These are phyloP conservation scores for Phytophthora citricola DNA, from an alignment of 352 stramenopile species.

Conservation along the genomic window DNA sequence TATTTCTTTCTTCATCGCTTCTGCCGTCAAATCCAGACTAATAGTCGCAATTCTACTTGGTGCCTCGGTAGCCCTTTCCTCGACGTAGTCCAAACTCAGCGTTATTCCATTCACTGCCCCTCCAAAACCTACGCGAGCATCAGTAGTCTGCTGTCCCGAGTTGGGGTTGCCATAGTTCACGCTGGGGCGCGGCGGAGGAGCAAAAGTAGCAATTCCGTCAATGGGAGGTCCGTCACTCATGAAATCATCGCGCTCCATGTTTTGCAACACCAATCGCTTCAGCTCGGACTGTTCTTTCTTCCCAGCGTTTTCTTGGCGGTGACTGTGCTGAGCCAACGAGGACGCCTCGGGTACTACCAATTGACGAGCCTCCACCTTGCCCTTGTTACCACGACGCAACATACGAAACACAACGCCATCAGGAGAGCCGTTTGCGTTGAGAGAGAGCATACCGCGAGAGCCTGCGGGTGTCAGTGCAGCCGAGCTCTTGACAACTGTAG, in stretches of 20 bases:
- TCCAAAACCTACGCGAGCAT: constrained; percentile 61
- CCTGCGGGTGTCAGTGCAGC: constrained; percentile 25
- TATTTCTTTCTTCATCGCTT: too few relatives aligned
- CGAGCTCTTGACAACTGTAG: constrained; percentile 76
- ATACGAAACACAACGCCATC: constrained; percentile 93
- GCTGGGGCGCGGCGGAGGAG: constrained; percentile 30
- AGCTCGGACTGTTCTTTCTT: constrained; percentile 90
- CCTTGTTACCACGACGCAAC: constrained; percentile 96
- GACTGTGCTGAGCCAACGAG: constrained; percentile 92
- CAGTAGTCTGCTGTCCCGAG: constrained; percentile 25
- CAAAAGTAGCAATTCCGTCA: constrained; percentile 29
- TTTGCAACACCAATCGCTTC: constrained; percentile 88
- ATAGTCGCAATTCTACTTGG: constrained; percentile 42
- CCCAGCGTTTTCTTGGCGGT: constrained; percentile 85
- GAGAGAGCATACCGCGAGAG: constrained; percentile 23
- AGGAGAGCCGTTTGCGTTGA: constrained; percentile 35
- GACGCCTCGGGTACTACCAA: constrained; percentile 94
- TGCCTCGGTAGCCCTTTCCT: constrained; percentile 68
- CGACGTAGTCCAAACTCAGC: constrained; percentile 81
- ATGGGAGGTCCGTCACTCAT: constrained; percentile 40
- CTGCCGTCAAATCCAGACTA: too few relatives aligned
- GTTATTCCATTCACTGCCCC: constrained; percentile 86
- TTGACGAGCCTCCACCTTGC: constrained; percentile 95
- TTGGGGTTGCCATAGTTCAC: constrained; percentile 29
- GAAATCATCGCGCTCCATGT: constrained; percentile 87